Conservation (phyloP, 768 basidiomycete species). For the Botryobasidium botryosum region DNA sequence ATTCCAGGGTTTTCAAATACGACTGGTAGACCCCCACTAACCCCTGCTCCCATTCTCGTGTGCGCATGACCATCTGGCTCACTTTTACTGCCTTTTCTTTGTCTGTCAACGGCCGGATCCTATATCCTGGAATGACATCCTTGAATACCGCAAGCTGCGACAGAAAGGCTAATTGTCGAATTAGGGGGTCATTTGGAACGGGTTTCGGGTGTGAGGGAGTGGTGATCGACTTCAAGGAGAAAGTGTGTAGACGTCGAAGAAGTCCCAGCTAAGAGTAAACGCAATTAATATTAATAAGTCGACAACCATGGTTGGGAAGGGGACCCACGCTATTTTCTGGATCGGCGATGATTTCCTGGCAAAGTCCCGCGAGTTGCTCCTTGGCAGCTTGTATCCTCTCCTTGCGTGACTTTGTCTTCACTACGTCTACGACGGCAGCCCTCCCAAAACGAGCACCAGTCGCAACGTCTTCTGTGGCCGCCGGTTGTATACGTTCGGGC, state of each 20-base stretch:
- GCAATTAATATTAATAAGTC: neutral
- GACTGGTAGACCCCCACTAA: constrained; percentile 75
- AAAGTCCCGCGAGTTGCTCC: constrained; percentile 85
- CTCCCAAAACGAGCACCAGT: constrained; percentile 84
- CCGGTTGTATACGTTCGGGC: neutral
- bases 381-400: constrained; percentile 61
- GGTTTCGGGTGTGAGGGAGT: constrained; percentile 52
- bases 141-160: constrained; percentile 90
- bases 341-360: constrained; percentile 86
- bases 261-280: constrained; percentile 49
- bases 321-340: constrained; percentile 81
- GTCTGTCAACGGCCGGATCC: constrained; percentile 81
- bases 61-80: constrained; percentile 75
- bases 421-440: constrained; percentile 53
- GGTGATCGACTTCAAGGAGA: constrained; percentile 61
- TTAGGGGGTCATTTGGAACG: constrained; percentile 58
- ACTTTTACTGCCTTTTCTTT: constrained; percentile 87
- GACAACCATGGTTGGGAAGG: neutral
- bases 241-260: constrained; percentile 73
- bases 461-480: constrained; percentile 43
- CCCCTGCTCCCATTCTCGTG: constrained; percentile 92
- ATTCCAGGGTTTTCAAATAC: constrained; percentile 72
- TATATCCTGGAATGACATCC: constrained; percentile 90
- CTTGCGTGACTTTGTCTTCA: constrained; percentile 47
- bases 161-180: constrained; percentile 76